Conservation (phyloP, 305 asterid species). For the Solanum hybrid region DNA sequence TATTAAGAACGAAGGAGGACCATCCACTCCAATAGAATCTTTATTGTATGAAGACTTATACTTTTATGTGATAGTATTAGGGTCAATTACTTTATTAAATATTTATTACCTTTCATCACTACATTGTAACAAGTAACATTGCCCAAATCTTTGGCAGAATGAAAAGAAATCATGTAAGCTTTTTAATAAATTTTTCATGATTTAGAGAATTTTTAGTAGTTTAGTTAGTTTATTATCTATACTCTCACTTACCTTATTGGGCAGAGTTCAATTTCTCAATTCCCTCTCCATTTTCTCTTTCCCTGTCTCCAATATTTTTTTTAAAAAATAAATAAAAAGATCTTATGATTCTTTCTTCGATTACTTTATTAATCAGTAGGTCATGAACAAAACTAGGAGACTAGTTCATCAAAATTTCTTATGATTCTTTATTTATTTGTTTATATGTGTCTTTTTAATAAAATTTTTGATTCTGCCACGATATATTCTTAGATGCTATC, state of each 20-base stretch:
- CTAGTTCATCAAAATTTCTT: neutral
- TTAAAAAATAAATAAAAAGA: fast-evolving
- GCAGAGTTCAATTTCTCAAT: neutral
- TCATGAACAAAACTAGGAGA: neutral
- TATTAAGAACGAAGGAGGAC: fast-evolving
- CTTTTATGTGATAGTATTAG: too few species aligned
- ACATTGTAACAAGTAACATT: neutral
- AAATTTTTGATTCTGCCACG: fast-evolving
- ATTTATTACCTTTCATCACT: neutral
- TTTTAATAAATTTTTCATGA: too few species aligned
- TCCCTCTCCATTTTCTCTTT: neutral
- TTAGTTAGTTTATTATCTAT: too few species aligned
- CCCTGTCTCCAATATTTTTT: neutral
- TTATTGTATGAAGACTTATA: too few species aligned
- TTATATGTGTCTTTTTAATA: neutral
- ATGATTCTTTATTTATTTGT: neutral
- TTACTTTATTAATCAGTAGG: neutral
- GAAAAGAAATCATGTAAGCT: too few species aligned
- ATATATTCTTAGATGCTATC: neutral
- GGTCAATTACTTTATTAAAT: too few species aligned
- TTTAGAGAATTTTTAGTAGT: too few species aligned
- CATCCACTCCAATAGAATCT: fast-evolving
- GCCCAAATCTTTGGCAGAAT: too few species aligned
- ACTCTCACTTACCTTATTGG: neutral
- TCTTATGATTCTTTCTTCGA: neutral